These are phyloP conservation scores for Pulveroboletus sp. DNA, from an alignment of 1,284 basidiomycete genomes.

Conservation along the genomic window DNA sequence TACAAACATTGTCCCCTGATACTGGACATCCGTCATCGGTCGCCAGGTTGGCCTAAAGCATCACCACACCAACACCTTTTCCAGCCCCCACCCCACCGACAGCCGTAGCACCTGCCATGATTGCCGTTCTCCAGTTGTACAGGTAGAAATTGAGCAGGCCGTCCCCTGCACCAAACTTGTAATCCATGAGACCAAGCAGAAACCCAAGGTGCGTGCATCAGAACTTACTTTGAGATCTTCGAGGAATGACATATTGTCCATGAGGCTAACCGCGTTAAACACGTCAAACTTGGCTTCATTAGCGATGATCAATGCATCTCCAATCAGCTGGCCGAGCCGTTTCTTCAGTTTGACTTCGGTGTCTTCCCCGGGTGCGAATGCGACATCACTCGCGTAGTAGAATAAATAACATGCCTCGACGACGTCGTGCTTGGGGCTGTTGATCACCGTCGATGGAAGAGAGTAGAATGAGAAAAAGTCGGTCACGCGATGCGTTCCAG, in stretches of 20 bases:
- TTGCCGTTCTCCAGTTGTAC: constrained; percentile 89
- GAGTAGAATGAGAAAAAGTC: constrained; percentile 98
- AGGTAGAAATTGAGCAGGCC: constrained; percentile 90
- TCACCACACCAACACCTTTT: constrained; percentile 78
- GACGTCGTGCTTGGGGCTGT: constrained; percentile 57
- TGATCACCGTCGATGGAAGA: constrained; percentile 89
- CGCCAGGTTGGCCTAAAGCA: constrained; percentile 68
- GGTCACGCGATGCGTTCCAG: constrained; percentile 80
- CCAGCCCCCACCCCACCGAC: constrained; percentile 57
- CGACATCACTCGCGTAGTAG: constrained; percentile 81
- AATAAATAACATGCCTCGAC: constrained; percentile 92
- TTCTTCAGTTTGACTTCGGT: constrained; percentile 64
- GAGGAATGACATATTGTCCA: constrained; percentile 90
- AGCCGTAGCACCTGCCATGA: constrained; percentile 66
- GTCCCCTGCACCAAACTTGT: constrained; percentile 87
- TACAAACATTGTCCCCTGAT: not conserved
- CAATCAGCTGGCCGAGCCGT: constrained; percentile 72
- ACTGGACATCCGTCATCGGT: not conserved
- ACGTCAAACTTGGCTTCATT: constrained; percentile 90
- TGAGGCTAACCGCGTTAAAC: constrained; percentile 91
- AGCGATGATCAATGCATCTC: constrained; percentile 80
- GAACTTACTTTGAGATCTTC: constrained; percentile 73
- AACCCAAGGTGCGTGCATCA: constrained; percentile 7
- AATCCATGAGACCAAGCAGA: constrained; percentile 7
- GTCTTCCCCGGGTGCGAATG: constrained; percentile 59